phyloP scores from a whole-genome alignment of 1,139 yeast genomes.

The Geotrichum aggregatum region DNA sequence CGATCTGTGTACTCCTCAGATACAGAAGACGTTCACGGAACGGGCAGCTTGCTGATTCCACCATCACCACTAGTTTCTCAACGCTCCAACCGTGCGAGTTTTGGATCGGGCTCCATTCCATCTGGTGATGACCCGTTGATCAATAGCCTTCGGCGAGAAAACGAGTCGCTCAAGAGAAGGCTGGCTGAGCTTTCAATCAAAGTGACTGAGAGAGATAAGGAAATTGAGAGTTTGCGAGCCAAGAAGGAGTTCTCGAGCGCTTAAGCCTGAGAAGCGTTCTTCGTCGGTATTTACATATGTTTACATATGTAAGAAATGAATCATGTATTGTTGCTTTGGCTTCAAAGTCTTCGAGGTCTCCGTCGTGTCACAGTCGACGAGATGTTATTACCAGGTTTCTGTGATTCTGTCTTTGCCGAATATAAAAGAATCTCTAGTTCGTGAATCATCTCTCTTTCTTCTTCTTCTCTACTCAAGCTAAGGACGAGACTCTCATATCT shows the following conservation, averaged over 20 bases:
- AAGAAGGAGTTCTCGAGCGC: background rate
- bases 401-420: background rate
- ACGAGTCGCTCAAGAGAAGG: constrained; percentile 35
- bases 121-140: constrained; percentile 27
- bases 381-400: background rate
- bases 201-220: constrained; percentile 15
- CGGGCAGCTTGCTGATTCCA: constrained; percentile 13
- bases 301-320: background rate
- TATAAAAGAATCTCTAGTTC: background rate
- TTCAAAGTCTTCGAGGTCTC: too few species aligned
- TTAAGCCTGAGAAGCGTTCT: background rate
- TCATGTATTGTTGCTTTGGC: background rate
- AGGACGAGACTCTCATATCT: background rate
- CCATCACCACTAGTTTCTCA: constrained; percentile 21
- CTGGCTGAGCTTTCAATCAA: constrained; percentile 35
- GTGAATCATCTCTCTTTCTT: background rate
- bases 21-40: constrained; percentile 26
- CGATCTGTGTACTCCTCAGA: constrained; percentile 31
- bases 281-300: background rate
- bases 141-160: constrained; percentile 33
- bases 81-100: constrained; percentile 23
- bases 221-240: constrained; percentile 10
- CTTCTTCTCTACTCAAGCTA: background rate
- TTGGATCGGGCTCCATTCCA: constrained; percentile 23
- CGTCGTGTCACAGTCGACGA: background rate